A percentile compares a stretch with the other conserved stretches of the same genome.
phyloP scores from a whole-genome alignment of 768 basidiomycete genomes.

The Rhizopogon vulgaris region DNA sequence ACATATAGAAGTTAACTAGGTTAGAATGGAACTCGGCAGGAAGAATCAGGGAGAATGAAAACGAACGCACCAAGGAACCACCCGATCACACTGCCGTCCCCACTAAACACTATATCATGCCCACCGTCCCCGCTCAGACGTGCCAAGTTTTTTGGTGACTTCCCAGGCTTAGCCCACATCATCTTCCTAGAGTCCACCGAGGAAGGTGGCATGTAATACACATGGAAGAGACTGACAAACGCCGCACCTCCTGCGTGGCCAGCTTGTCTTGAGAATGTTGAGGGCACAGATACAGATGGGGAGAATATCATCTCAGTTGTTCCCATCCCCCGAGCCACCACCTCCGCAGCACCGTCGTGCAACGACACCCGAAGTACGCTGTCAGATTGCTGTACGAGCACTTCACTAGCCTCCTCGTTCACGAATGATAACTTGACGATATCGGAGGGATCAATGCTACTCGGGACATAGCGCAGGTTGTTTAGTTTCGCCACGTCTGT shows the following conservation, averaged over 20 bases:
- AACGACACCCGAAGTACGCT: slow-evolving; percentile 49
- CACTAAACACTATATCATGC: slow-evolving; percentile 59
- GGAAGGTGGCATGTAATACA: slow-evolving; percentile 48
- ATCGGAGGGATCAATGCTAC: slow-evolving; percentile 38
- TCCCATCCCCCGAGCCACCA: slow-evolving; percentile 49
- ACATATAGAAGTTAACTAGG: slow-evolving; percentile 7
- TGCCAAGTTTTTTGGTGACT: slow-evolving; percentile 54
- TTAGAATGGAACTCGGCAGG: neutral
- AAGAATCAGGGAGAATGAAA: neutral
- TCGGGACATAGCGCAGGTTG: slow-evolving; percentile 46
- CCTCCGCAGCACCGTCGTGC: slow-evolving; percentile 35
- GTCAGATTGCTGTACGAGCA: slow-evolving; percentile 54
- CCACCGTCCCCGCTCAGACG: slow-evolving; percentile 70
- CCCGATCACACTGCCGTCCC: slow-evolving; percentile 59
- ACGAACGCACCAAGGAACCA: slow-evolving; percentile 62
- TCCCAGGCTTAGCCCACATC: slow-evolving; percentile 67
- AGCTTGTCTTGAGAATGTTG: slow-evolving; percentile 3
- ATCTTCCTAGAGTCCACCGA: slow-evolving; percentile 33
- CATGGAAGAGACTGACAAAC: slow-evolving; percentile 65
- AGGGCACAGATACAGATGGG: slow-evolving; percentile 8
- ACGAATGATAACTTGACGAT: slow-evolving; percentile 51
- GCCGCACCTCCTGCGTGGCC: slow-evolving; percentile 37
- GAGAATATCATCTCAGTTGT: slow-evolving; percentile 52
- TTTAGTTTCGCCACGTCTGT: slow-evolving; percentile 30
- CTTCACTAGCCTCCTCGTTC: slow-evolving; percentile 36